Base-by-base conservation (phyloP, 2,329 filamentous ascomycete genomes). In the Setomelanomma holmii region DNA sequence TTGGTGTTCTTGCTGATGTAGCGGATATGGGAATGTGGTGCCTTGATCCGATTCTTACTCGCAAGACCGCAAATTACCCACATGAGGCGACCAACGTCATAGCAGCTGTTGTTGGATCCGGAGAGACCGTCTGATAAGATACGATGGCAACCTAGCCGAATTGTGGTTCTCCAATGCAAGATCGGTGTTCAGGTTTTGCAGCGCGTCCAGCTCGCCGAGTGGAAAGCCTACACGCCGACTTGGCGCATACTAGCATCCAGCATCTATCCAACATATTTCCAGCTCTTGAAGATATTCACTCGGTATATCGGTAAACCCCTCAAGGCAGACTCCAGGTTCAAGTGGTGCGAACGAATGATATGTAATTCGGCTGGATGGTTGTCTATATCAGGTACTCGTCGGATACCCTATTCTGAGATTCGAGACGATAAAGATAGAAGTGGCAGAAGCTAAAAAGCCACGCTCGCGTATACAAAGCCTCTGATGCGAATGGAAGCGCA, bases 371-470 rank as follows among this genome's bases (percentile, higher is more conserved):
- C 45, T 19, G 33, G 34, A 50, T 48, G 27, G 45, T 45, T 46
- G 44, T 53, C 39, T 40, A 40, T 35, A 36, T 22, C 27, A 45
- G 19, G 16, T 19, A 14, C n/a, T 17, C 12, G n/a, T 11, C 30
- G 30, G 6, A 34, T 21, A 40, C n/a, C 12, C 8, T 51, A 27
- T 40, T 44, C 36, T 34, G 22, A 40, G 44, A 40, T 47, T 33
- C 36, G 19, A 11, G 20, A 36, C 35, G 40, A 40, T 54, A 56
- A 39, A 51, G 40, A 49, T 39, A 49, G 40, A 47, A 47, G 36
- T 40, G 27, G 45, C 42, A 44, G 48, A 39, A 58, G 40, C 55
- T 45, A 52, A 41, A 35, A 42, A 41, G 43, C 50, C 56, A 51
- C 50, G 10, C 35, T 58, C 45, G 51, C 55, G 44, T 51, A 42